A percentile compares a stretch with the other conserved stretches of the same genome.
phyloP scores from a whole-genome alignment of 2,329 filamentous ascomycete genomes.

The Orbilia blumenaviensis region DNA sequence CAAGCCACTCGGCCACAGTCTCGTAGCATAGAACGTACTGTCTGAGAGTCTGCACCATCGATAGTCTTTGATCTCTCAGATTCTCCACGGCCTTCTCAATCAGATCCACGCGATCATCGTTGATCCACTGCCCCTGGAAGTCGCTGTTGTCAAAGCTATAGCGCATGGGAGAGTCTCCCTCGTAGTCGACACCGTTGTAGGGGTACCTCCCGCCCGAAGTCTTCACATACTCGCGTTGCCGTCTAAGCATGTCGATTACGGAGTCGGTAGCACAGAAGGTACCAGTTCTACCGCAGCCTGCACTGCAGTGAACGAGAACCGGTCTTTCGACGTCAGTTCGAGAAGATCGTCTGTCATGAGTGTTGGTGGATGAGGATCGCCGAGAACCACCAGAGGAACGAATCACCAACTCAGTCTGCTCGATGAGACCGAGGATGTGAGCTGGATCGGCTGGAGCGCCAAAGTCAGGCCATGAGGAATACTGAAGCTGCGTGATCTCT shows the following conservation, averaged over 20 bases:
- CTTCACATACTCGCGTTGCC: constrained; percentile 67
- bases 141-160: constrained; percentile 56
- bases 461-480: constrained; percentile 97
- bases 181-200: constrained; percentile 57
- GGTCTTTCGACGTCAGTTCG: constrained; percentile 66
- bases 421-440: constrained; percentile 87
- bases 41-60: constrained; percentile 93
- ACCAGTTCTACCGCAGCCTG: constrained; percentile 92
- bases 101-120: constrained; percentile 76
- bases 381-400: constrained; percentile 59
- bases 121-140: constrained; percentile 72
- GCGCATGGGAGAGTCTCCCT: constrained; percentile 56
- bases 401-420: constrained; percentile 77
- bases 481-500: constrained; percentile 93
- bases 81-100: constrained; percentile 89
- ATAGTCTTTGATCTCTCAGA: constrained; percentile 85
- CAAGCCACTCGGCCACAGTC: constrained; percentile 87
- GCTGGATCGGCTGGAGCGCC: constrained; percentile 88
- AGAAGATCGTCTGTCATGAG: constrained; percentile 58
- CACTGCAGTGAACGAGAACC: constrained; percentile 92
- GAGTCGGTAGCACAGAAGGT: constrained; percentile 97
- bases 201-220: constrained; percentile 37
- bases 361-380: constrained; percentile 56
- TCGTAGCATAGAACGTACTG: constrained; percentile 98
- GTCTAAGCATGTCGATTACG: constrained; percentile 94